Percentiles rank a stretch among this genome's conserved stretches.
Conservation (phyloP, 225 moss, liverwort and hornwort genomes). For the Sphagnum contortum region DNA sequence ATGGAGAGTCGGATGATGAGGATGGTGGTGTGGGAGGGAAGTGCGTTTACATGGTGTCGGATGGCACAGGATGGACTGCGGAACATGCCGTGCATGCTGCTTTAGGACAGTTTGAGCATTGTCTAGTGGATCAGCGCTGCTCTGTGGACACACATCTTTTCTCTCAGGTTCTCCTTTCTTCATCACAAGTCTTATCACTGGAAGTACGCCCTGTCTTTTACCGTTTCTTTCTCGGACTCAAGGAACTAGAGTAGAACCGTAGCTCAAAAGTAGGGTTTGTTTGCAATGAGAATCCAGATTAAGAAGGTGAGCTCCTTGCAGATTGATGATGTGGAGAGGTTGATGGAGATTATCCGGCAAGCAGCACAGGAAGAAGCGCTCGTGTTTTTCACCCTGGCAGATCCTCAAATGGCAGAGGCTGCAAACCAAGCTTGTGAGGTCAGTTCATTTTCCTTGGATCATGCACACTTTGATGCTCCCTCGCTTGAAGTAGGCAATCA, state of each 20-base stretch:
- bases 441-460: neutral
- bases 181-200: too few relatives aligned
- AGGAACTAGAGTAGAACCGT: too few relatives aligned
- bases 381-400: constrained; percentile 79
- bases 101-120: constrained; percentile 89
- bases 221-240: too few relatives aligned
- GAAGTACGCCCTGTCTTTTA: too few relatives aligned
- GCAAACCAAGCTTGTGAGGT: constrained; percentile 75
- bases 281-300: too few relatives aligned
- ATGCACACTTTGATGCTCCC: too few relatives aligned
- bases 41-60: constrained; percentile 73
- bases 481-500: too few relatives aligned
- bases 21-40: constrained; percentile 33
- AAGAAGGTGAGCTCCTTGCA: constrained; percentile 12
- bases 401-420: constrained; percentile 72
- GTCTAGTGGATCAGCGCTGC: constrained; percentile 82
- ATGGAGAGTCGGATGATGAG: constrained; percentile 9
- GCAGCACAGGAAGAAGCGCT: constrained; percentile 70
- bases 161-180: constrained; percentile 46
- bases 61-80: constrained; percentile 92
- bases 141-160: constrained; percentile 81
- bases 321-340: constrained; percentile 68
- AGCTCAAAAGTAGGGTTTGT: too few relatives aligned
- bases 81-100: constrained; percentile 90
- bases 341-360: constrained; percentile 82